Evolutionary conservation across 495 filamentous ascomycete species (phyloP), one percentile per base, ranked within the genome.

Genomic region (Aspergillus cristatus): DNA sequence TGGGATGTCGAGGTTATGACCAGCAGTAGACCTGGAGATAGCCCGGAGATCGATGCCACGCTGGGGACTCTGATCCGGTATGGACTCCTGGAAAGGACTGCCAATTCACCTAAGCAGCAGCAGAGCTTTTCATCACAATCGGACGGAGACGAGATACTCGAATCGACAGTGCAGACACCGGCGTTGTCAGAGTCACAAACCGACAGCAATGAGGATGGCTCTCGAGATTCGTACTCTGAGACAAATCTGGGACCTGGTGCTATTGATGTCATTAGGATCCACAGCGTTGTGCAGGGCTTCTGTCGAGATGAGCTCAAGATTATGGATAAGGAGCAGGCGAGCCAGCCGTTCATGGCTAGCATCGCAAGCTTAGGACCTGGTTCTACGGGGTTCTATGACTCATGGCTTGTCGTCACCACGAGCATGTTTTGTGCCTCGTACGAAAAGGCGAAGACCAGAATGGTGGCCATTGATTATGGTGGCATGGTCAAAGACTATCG

Each of bases 261-360:
- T 1, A 71, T 86, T 14, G 84, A 88, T 36, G 70, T 87, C 24
- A 68, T 90, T 22, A 77, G 81, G 22, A 69, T 90, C 29, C 84
- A 88, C 52, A 80, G 74, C 22, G 82, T 90, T 1, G 81, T 88
- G 5, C 86, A 90, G 50, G 79, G 75, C 0, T 87, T 88, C 37
- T 86, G 84, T 41, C 73, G 82, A 13, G 81, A 86, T 47, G 70
- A 74, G 15, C 58, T 91, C 3, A 68, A 70, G 14, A 70, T 73
- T 36, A 61, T 52, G 43, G 68, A 76, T 25, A 64, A 68, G 7
- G 65, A 79, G 15, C 57, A 72, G 6, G 61, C 51, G 39, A 55
- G n/a, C 37, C 55, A 32, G 18, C 37, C 17, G 22, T 37, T 14
- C 6, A 32, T 29, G 1, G 7, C 14, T 14, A 8, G 4, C 4